phyloP scores from a whole-genome alignment of 192 early-diverging fungal genomes.

The Backusella luteola region DNA sequence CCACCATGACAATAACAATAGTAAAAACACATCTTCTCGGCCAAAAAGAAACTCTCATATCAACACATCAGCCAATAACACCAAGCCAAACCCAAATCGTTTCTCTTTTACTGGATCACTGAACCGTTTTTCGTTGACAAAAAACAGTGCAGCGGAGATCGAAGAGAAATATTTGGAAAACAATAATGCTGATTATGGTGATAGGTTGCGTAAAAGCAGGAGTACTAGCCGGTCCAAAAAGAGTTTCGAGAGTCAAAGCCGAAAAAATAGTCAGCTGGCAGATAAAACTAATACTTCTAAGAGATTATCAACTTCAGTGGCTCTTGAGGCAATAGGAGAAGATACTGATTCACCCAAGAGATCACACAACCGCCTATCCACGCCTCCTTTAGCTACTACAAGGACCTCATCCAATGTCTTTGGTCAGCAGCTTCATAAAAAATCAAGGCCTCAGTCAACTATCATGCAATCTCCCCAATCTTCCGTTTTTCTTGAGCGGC shows the following conservation, averaged over 20 bases:
- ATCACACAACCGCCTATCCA: background rate
- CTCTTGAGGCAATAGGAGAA: slow-evolving; percentile 3
- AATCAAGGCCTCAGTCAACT: background rate
- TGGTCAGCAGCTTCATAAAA: background rate
- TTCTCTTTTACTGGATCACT: slow-evolving; percentile 11
- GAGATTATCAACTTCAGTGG: background rate
- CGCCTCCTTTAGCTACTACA: background rate
- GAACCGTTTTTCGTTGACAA: slow-evolving; percentile 7
- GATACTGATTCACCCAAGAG: background rate
- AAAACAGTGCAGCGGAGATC: background rate
- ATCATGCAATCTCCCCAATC: background rate
- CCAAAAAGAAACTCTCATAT: background rate
- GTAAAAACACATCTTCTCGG: background rate
- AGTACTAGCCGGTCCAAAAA: background rate
- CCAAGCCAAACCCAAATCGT: background rate
- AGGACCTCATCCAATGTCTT: background rate
- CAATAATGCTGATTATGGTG: background rate
- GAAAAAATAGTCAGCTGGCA: background rate
- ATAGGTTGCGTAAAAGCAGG: background rate
- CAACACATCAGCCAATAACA: background rate
- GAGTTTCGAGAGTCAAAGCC: background rate
- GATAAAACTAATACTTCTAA: background rate
- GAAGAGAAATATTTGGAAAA: background rate
- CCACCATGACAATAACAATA: background rate
- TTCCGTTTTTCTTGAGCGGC: background rate